Percentiles rank a stretch among this genome's conserved stretches.
These are phyloP conservation scores for Rutstroemia sp. DNA, from an alignment of 2,329 filamentous ascomycete genomes.

Conservation along the genomic window DNA sequence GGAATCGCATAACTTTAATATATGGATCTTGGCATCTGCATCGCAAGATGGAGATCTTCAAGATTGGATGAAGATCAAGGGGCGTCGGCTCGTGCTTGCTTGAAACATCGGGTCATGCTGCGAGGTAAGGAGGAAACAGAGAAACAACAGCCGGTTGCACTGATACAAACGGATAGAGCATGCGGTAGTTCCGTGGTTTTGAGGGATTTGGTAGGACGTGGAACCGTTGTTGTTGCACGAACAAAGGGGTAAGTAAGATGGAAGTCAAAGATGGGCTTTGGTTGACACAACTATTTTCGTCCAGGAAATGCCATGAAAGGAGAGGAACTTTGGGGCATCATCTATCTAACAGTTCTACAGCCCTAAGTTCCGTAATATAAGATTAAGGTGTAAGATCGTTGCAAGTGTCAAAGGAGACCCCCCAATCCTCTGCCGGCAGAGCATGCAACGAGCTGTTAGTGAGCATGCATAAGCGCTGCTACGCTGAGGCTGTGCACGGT, in stretches of 20 bases:
- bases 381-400: not conserved
- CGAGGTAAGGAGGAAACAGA: no score
- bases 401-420: not conserved
- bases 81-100: not conserved
- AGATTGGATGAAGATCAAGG: conserved; percentile 9
- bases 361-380: not conserved
- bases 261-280: not conserved
- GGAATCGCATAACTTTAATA: conserved; percentile 1
- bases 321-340: not conserved
- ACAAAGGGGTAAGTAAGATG: not conserved
- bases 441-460: not conserved
- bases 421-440: not conserved
- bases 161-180: no score
- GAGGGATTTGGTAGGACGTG: no score
- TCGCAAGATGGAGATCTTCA: conserved; percentile 7
- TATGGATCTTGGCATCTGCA: conserved; percentile 8
- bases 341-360: not conserved
- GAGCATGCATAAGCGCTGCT: not conserved
- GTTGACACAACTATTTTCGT: no score
- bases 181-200: no score
- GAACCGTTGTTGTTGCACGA: not conserved
- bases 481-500: conserved; percentile 7
- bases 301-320: not conserved
- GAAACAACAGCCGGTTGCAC: no score
- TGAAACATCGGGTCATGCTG: conserved; percentile 1